phyloP scores from a whole-genome alignment of 345 rosid genomes.

The Kernera saxatilis region DNA sequence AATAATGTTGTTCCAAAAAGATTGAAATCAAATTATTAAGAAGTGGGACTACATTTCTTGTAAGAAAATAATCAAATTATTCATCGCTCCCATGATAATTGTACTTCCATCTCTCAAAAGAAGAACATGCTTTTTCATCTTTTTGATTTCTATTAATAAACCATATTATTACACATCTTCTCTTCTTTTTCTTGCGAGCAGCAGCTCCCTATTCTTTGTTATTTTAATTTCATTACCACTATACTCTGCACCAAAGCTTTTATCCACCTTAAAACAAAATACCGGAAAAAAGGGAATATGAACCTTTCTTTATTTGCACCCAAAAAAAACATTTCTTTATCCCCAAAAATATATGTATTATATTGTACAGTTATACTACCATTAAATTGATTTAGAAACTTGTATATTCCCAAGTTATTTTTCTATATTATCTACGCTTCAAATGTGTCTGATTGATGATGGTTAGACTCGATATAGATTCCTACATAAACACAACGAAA shows the following conservation, averaged over 20 bases:
- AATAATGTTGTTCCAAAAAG: slow-evolving; percentile 21
- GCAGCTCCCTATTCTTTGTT: background rate
- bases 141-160: background rate
- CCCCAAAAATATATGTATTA: background rate
- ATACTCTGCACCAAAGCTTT: background rate
- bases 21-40: slow-evolving; percentile 19
- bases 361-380: background rate
- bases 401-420: background rate
- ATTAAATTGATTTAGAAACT: background rate
- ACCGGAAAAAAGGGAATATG: background rate
- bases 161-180: background rate
- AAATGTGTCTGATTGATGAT: slow-evolving; percentile 1
- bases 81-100: slow-evolving; percentile 11
- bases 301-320: background rate
- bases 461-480: background rate
- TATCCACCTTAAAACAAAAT: background rate
- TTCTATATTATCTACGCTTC: slow-evolving; percentile 9
- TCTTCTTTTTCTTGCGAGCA: background rate
- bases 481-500: background rate
- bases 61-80: slow-evolving; percentile 8
- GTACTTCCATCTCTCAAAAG: slow-evolving; percentile 31
- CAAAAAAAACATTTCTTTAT: too few relatives aligned
- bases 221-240: background rate
- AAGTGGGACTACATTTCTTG: slow-evolving; percentile 22
- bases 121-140: slow-evolving; percentile 2